Conservation (phyloP, 2,329 filamentous ascomycete species). For the Talaromyces sp. region DNA sequence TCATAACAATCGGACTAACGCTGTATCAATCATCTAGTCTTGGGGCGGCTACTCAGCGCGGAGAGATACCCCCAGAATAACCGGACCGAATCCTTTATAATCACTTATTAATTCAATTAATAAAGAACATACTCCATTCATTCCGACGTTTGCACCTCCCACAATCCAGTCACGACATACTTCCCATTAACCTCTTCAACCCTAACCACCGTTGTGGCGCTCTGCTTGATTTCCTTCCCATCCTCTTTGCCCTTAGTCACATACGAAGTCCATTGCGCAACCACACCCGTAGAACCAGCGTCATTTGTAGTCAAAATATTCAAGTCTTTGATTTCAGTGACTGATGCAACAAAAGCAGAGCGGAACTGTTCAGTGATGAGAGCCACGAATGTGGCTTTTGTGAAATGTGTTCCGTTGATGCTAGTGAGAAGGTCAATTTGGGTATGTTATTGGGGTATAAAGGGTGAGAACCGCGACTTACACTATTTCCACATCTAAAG, state of each 20-base stretch:
- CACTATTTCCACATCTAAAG: not conserved
- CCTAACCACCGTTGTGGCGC: slow-evolving; percentile 1
- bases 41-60: slow-evolving; percentile 6
- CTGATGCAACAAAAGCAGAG: not conserved
- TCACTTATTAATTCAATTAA: not conserved
- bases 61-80: not conserved
- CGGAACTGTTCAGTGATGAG: not conserved
- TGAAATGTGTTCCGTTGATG: not conserved
- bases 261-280: slow-evolving; percentile 4
- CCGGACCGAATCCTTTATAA: not conserved
- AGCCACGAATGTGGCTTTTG: not conserved
- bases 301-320: not conserved
- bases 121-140: too few relatives aligned
- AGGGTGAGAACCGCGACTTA: not conserved
- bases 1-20: not conserved
- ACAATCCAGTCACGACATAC: not conserved
- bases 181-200: not conserved
- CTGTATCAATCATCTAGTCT: not conserved
- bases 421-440: not conserved
- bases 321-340: slow-evolving; percentile 3
- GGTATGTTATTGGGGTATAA: too few relatives aligned
- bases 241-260: not conserved
- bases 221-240: slow-evolving; percentile 2
- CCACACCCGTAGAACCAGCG: not conserved
- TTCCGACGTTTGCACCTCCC: not conserved